A percentile compares a stretch with the other conserved stretches of the same genome.
Conservation (phyloP, 2,329 filamentous ascomycete genomes). For the Monosporascus sp. region DNA sequence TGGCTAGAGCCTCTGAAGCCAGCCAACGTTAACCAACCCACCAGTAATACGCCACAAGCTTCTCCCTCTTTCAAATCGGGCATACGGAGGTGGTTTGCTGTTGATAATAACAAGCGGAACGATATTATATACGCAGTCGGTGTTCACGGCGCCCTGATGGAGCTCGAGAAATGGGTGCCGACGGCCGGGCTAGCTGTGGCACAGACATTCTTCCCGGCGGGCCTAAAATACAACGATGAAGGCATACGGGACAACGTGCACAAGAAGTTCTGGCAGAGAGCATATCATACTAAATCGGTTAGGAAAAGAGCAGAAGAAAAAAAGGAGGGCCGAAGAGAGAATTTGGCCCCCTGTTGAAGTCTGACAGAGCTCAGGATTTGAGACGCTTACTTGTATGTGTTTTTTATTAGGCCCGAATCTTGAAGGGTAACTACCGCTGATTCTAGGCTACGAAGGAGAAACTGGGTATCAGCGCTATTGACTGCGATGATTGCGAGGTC, state of each 20-base stretch:
- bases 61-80: no score
- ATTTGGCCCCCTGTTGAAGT: no score
- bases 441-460: no score
- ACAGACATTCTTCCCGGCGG: conserved; percentile 7
- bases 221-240: conserved; percentile 5
- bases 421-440: no score
- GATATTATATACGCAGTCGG: conserved; percentile 5
- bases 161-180: conserved; percentile 15
- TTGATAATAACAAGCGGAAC: neutral
- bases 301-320: conserved; percentile 6
- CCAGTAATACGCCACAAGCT: neutral
- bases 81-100: neutral
- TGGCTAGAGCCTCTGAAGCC: conserved; percentile 7
- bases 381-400: no score
- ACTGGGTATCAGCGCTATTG: no score
- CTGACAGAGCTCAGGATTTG: no score
- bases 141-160: conserved; percentile 10
- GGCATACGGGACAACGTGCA: conserved; percentile 7
- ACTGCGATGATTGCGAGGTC: no score
- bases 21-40: neutral
- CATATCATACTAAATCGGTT: conserved; percentile 5
- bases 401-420: no score
- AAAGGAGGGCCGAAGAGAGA: conserved; percentile 1
- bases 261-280: conserved; percentile 10
- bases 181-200: conserved; percentile 9